phyloP scores from a whole-genome alignment of 2,329 filamentous ascomycete genomes.

The Sporothrix curviconia region DNA sequence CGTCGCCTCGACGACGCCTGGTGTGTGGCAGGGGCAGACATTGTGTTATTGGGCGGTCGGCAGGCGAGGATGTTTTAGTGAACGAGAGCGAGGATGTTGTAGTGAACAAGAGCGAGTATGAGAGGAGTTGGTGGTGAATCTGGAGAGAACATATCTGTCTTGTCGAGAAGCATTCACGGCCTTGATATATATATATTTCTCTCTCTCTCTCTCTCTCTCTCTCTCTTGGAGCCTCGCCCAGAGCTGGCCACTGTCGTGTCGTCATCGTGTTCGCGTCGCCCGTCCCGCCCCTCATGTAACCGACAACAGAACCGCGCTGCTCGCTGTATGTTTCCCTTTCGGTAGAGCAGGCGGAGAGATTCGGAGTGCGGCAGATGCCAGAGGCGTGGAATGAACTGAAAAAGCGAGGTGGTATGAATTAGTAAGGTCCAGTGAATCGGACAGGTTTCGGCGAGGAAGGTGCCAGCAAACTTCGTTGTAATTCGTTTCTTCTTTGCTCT shows the following conservation, averaged over 20 bases:
- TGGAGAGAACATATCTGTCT: neutral
- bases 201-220: neutral
- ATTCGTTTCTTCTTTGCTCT: no score
- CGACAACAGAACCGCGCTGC: neutral
- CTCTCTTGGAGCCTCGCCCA: no score
- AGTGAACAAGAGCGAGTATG: no score
- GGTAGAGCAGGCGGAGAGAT: neutral
- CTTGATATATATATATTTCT: neutral
- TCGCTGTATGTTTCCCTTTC: neutral
- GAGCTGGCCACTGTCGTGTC: no score
- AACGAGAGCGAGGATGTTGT: no score
- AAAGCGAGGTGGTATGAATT: neutral
- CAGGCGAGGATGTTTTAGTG: no score
- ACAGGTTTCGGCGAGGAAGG: neutral
- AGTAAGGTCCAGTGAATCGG: neutral
- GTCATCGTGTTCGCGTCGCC: neutral
- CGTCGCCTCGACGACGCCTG: constrained; percentile 21
- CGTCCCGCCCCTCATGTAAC: no score
- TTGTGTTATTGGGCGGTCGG: no score
- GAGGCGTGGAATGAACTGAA: neutral
- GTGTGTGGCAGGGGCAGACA: neutral
- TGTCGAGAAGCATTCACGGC: neutral
- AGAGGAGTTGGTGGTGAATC: neutral
- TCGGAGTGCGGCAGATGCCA: neutral
- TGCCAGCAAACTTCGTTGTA: neutral